Evolutionary conservation across 192 early-diverging fungal species (phyloP).

Genomic region (Podochytrium sp.): DNA sequence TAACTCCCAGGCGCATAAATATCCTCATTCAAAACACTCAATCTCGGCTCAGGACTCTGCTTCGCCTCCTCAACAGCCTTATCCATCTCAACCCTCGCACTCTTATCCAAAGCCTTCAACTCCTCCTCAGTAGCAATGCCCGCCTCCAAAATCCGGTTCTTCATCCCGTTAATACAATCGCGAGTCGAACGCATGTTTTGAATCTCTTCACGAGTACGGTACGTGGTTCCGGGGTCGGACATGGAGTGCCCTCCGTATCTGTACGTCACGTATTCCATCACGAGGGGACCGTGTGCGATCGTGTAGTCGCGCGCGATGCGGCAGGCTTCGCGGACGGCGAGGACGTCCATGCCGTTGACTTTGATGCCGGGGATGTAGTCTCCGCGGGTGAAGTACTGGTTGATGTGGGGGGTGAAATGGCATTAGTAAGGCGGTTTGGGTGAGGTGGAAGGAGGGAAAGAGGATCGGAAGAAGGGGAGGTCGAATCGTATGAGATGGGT

Average conservation of each 20-base stretch:
- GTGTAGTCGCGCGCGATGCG: constrained; percentile 86
- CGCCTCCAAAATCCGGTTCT: constrained; percentile 77
- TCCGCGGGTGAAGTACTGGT: constrained; percentile 86
- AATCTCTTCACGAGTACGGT: constrained; percentile 98
- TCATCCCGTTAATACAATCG: constrained; percentile 92
- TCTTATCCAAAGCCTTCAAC: constrained; percentile 93
- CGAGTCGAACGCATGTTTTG: constrained; percentile 95
- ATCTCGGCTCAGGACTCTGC: constrained; percentile 72
- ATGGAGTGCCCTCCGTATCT: constrained; percentile 99
- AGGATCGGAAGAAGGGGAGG: no score
- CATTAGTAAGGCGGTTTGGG: no score
- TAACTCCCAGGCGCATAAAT: constrained; percentile 79
- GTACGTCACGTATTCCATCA: constrained; percentile 97
- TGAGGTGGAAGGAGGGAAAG: no score
- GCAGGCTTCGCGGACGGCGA: constrained; percentile 88
- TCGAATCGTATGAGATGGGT: no score
- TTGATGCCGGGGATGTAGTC: constrained; percentile 96
- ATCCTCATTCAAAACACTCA: constrained; percentile 75
- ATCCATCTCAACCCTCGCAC: constrained; percentile 84
- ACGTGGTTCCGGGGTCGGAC: constrained; percentile 99
- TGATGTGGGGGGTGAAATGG: no score
- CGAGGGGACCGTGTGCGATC: constrained; percentile 84
- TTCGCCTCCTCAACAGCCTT: constrained; percentile 82
- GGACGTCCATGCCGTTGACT: constrained; percentile 84
- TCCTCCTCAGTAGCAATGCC: constrained; percentile 80